Base-by-base conservation (phyloP, 2,329 filamentous ascomycete species). In the Massarina eburnea region DNA sequence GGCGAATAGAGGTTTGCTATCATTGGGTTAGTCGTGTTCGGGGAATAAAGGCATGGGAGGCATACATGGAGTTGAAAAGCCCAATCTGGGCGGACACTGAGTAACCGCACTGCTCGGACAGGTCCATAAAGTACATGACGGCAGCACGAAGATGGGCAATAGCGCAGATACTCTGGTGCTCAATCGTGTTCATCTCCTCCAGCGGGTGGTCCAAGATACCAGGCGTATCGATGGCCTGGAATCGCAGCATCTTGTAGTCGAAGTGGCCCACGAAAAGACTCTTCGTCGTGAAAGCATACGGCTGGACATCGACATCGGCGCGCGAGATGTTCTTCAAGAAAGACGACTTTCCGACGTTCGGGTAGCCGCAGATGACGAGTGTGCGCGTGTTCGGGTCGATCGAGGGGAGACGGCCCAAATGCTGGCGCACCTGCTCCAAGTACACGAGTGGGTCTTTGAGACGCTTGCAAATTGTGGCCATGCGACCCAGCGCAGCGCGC, bases 261-360 rank as follows among this genome's bases (percentile, higher is more conserved):
- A 97, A 96, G 75, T 99, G 94, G 48, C 94, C 94, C 22, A 97
- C 92, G 67, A 96, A 99, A 63, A 99, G 79, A 61, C 86, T 91
- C 81, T 97, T 97, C 43, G 94, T 99, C 27, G 94, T 96, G 80
- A 99, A 99, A 43, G 94, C 95, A 70, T 97, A 99, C 17, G 94
- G 92, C 76, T 97, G 91, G 26, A 96, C 89, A 67, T 96, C 92
- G 45, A 96, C 92, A 76, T 99, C 94, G 55, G 94, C 94, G 59
- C 91, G 83, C 39, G 91, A 95, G 64, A 97, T 86, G 67, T 86
- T 94, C 74, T 86, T 87, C 67, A 99, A 75, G 78, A 99, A 99
- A 59, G 89, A 95, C 45, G 89, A 95, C 78, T 99, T 99, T 73
- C 94, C 66, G n/a, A 69, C 66, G 64, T 99, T 99, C 60, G 94